Percentiles rank a stretch among this genome's conserved stretches.
Conservation (phyloP, 805 yeast species). For the Starmerella sp. region DNA sequence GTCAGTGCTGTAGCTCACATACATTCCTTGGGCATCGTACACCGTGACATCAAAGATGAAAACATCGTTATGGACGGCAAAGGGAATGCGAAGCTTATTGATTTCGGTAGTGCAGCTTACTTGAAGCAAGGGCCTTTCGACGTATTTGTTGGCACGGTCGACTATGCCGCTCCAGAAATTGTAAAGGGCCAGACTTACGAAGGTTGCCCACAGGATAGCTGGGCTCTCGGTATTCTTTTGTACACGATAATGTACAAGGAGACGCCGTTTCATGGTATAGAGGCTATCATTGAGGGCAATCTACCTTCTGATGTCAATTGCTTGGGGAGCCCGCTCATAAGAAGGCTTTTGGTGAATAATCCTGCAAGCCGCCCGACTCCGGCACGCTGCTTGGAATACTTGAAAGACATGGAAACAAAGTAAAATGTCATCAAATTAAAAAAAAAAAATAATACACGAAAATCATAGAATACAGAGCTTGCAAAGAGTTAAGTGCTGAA, state of each 20-base stretch:
- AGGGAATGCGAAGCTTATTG: constrained; percentile 75
- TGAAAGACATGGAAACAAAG: neutral
- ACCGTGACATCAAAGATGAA: constrained; percentile 91
- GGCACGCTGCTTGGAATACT: neutral
- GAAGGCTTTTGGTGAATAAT: neutral
- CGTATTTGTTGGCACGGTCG: constrained; percentile 94
- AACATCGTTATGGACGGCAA: constrained; percentile 72
- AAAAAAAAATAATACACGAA: neutral
- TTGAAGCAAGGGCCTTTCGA: constrained; percentile 87
- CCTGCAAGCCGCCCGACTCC: constrained; percentile 13
- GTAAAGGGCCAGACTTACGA: constrained; percentile 77
- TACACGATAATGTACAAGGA: constrained; percentile 88
- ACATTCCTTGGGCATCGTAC: constrained; percentile 75
- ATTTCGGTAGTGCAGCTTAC: constrained; percentile 92
- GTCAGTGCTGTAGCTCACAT: constrained; percentile 69
- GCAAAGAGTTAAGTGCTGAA: too few relatives aligned
- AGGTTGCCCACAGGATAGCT: constrained; percentile 90
- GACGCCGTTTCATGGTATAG: constrained; percentile 90
- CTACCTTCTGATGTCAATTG: constrained; percentile 25
- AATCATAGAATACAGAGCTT: too few relatives aligned
- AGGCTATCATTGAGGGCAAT: constrained; percentile 88
- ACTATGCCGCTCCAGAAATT: constrained; percentile 96
- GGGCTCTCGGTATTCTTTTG: constrained; percentile 89
- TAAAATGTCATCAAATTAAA: neutral
- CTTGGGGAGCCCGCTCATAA: constrained; percentile 7